Percentiles rank a stretch among this genome's conserved stretches.
Evolutionary conservation across 345 rosid genomes (phyloP).

Genomic region (Linum trigynum): DNA sequence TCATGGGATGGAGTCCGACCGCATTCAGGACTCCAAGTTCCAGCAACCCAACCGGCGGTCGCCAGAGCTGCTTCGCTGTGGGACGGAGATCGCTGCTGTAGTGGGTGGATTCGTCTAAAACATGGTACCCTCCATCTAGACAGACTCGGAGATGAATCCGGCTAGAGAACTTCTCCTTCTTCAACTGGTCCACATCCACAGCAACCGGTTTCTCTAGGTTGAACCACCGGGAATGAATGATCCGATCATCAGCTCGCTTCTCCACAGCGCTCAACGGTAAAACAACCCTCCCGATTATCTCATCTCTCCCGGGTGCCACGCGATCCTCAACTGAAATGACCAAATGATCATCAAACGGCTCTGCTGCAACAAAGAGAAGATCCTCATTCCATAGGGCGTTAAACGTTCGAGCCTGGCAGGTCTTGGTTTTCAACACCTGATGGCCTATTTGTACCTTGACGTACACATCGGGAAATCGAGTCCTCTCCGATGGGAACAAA

Average conservation of each 20-base stretch:
- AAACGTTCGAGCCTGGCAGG: constrained; percentile 22
- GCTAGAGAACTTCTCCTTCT: constrained; percentile 27
- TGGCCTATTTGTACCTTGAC: constrained; percentile 26
- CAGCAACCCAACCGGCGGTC: constrained; percentile 26
- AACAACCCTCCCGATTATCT: constrained; percentile 24
- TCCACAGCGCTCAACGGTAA: constrained; percentile 22
- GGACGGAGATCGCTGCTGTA: constrained; percentile 30
- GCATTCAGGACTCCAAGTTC: constrained; percentile 27
- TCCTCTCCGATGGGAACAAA: constrained; percentile 24
- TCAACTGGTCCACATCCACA: constrained; percentile 23
- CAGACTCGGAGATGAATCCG: constrained; percentile 26
- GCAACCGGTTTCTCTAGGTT: constrained; percentile 28
- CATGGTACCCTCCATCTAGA: constrained; percentile 30
- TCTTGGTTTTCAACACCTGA: constrained; percentile 25
- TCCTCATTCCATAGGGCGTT: constrained; percentile 29
- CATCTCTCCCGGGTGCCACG: constrained; percentile 24
- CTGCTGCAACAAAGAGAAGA: constrained; percentile 29
- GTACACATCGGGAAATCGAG: constrained; percentile 25
- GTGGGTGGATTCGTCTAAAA: constrained; percentile 27
- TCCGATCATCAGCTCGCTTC: constrained; percentile 25
- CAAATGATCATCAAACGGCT: constrained; percentile 26
- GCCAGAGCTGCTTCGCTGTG: constrained; percentile 29
- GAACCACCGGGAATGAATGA: constrained; percentile 30
- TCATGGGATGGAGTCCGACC: constrained; percentile 27
- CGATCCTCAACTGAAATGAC: constrained; percentile 30